Percentiles rank a stretch among this genome's conserved stretches.
Conservation (phyloP, 148 eudicot genomes). For the Limonium bicolor region DNA sequence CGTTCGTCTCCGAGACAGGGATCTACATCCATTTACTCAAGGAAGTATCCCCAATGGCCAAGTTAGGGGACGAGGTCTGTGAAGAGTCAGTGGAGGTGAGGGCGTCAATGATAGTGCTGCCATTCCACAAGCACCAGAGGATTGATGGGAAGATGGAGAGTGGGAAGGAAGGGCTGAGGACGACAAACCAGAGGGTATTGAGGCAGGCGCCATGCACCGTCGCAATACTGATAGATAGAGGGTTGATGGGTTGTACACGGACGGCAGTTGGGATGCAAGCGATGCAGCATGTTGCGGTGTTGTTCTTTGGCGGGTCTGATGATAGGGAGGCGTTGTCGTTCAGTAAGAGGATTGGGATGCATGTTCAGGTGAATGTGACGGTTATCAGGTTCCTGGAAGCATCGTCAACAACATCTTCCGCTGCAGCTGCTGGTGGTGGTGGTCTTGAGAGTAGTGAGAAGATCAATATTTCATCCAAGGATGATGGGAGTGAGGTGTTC, state of each 20-base stretch:
- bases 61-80: constrained; percentile 49
- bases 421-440: too few relatives aligned
- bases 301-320: constrained; percentile 89
- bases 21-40: constrained; percentile 46
- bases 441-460: constrained; percentile 15
- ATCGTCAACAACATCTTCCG: too few relatives aligned
- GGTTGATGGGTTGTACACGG: constrained; percentile 23
- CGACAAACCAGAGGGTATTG: constrained; percentile 67
- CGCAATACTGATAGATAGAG: constrained; percentile 66
- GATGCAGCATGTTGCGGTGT: constrained; percentile 50
- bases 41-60: constrained; percentile 37
- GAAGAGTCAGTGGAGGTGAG: constrained; percentile 52
- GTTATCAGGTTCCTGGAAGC: constrained; percentile 46
- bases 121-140: constrained; percentile 82
- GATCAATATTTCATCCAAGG: constrained; percentile 32
- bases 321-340: constrained; percentile 83
- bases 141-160: constrained; percentile 84
- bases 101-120: constrained; percentile 60
- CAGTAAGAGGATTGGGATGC: constrained; percentile 49
- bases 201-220: constrained; percentile 69
- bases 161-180: constrained; percentile 60
- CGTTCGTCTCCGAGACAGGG: constrained; percentile 40
- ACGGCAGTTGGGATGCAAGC: constrained; percentile 20
- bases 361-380: constrained; percentile 51
- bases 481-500: constrained; percentile 41